These are phyloP conservation scores for Baorangia bicolor DNA, from an alignment of 768 basidiomycete species.

Conservation along the genomic window DNA sequence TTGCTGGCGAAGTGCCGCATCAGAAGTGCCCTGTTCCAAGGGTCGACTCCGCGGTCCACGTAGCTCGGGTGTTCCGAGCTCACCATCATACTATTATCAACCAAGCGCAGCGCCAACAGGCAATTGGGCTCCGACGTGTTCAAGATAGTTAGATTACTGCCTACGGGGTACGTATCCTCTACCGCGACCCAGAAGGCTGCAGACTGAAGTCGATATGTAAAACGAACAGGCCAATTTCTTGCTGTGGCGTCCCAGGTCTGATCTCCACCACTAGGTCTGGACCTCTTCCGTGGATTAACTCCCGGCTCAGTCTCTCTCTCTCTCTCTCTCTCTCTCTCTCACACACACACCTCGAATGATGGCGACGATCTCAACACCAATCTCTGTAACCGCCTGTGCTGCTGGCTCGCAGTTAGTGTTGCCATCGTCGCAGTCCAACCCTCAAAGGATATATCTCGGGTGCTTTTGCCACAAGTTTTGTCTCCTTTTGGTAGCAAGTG, in stretches of 20 bases:
- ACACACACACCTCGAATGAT: neutral
- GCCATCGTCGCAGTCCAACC: too few species aligned
- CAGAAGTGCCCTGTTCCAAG: neutral
- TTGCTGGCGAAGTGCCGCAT: neutral
- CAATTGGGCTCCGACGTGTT: neutral
- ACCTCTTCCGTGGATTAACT: neutral
- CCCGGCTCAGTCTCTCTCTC: neutral
- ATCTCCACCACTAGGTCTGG: neutral
- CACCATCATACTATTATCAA: neutral
- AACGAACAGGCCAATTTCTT: neutral
- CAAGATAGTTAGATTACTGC: neutral
- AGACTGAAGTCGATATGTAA: neutral
- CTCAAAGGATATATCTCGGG: conserved; percentile 13
- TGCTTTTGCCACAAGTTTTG: conserved; percentile 5
- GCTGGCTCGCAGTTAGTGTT: too few species aligned
- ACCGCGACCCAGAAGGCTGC: neutral
- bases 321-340: neutral
- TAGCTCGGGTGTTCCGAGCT: neutral
- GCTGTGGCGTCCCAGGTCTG: neutral
- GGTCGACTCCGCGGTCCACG: neutral
- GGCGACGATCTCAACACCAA: conserved; percentile 7
- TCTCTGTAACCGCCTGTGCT: neutral
- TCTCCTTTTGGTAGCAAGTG: neutral
- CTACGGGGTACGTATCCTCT: neutral
- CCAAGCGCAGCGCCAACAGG: neutral